Percentiles rank a stretch among this genome's conserved stretches.
phyloP scores from a whole-genome alignment of 345 rosid genomes.

The Angophora floribunda region DNA sequence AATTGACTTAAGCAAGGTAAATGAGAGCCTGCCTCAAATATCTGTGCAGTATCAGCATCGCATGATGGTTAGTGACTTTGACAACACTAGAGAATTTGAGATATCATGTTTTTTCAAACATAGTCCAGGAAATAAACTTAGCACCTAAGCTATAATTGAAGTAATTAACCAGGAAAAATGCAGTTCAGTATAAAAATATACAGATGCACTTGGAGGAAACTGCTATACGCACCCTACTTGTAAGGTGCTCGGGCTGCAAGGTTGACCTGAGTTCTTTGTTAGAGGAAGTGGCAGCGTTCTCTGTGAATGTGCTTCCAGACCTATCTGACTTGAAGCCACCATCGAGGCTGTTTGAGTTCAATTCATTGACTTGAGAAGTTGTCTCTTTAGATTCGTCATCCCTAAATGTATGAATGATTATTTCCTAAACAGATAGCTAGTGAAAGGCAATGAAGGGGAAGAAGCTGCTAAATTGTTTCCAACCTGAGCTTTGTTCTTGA shows the following conservation, averaged over 20 bases:
- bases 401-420: slow-evolving; percentile 8
- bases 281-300: slow-evolving; percentile 2
- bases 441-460: not conserved
- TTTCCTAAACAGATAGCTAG: not conserved
- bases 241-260: slow-evolving; percentile 6
- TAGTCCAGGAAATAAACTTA: not conserved
- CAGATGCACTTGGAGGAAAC: not conserved
- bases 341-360: slow-evolving; percentile 2
- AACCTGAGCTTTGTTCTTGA: slow-evolving; percentile 33
- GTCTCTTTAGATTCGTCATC: slow-evolving; percentile 15
- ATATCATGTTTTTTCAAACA: not conserved
- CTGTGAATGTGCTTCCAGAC: slow-evolving; percentile 3
- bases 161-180: not conserved
- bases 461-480: not conserved
- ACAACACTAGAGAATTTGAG: not conserved
- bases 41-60: not conserved
- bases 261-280: slow-evolving; percentile 13
- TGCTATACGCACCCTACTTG: slow-evolving; percentile 9
- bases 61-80: not conserved
- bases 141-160: not conserved
- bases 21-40: not conserved
- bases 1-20: not conserved
- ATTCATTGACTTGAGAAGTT: slow-evolving; percentile 2
- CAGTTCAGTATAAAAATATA: not conserved
- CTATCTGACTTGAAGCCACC: slow-evolving; percentile 21